A percentile compares a stretch with the other conserved stretches of the same genome.
phyloP scores from a whole-genome alignment of 1,284 basidiomycete species.

The Pseudozyma flocculosa region DNA sequence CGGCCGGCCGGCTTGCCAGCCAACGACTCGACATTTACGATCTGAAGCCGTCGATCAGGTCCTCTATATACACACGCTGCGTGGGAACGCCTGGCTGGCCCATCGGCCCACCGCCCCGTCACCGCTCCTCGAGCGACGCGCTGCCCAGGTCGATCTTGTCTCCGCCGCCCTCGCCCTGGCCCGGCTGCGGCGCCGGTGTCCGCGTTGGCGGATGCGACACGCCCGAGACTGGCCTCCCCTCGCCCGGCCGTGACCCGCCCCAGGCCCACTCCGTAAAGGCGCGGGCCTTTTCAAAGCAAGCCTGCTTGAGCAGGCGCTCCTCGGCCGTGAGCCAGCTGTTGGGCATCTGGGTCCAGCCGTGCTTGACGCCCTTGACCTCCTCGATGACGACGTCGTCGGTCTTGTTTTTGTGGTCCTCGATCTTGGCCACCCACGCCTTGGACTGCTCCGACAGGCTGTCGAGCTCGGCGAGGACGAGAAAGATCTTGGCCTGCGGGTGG shows the following conservation, averaged over 20 bases:
- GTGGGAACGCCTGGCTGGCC: no score
- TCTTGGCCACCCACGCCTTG: conserved; percentile 32
- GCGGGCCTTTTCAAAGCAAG: conserved; percentile 16
- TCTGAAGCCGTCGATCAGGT: no score
- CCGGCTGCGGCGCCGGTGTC: no score
- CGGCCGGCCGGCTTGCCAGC: no score
- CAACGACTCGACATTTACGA: no score
- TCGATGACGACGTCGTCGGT: conserved; percentile 26
- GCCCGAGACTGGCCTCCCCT: neutral
- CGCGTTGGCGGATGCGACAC: no score
- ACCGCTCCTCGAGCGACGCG: no score
- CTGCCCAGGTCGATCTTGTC: no score
- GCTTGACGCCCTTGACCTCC: conserved; percentile 26
- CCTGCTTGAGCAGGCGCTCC: conserved; percentile 21
- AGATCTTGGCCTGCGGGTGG: conserved; percentile 23
- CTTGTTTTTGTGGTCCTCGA: conserved; percentile 15
- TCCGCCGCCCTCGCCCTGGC: no score
- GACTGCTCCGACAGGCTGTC: conserved; percentile 41
- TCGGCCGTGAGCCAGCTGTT: conserved; percentile 26
- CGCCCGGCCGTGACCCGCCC: neutral
- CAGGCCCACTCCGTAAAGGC: conserved; percentile 33
- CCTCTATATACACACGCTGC: no score
- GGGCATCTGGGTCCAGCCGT: conserved; percentile 41
- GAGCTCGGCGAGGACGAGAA: conserved; percentile 38
- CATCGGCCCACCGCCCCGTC: no score